Base-by-base conservation (phyloP, 192 early-diverging fungal species). In the Gigaspora rosea region DNA sequence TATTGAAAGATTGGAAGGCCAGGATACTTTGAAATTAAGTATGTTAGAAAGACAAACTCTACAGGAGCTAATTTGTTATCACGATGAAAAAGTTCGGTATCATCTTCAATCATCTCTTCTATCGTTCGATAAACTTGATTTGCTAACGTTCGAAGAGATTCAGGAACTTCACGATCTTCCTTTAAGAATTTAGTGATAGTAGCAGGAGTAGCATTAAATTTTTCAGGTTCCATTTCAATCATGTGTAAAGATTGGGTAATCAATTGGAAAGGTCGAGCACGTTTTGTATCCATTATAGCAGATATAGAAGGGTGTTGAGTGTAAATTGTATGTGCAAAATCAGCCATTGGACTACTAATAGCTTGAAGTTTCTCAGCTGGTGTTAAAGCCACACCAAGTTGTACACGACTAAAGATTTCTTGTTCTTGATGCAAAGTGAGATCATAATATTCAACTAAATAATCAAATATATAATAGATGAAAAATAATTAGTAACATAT, bases 341-440 rank as follows among this genome's bases (percentile, higher is more conserved):
- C 74, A n/a, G 73, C 66, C 66, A 78, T 63, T 57, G 77, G 77
- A 57, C 76, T 72, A 52, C 59, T 73, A 36, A 75, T 78, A 3
- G 80, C 80, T 33, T 71, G 68, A 32, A 80, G 52, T 51, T 78
- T 77, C 47, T 80, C 80, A 16, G 80, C 75, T 4, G 73, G 48
- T 13, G 80, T 80, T n/a, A 80, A 49, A 0, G 80, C 46, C 27
- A 78, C 68, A 11, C 80, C 80, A 8, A 80, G 18, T 66, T 80
- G 80, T 46, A 80, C 80, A 8, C 80, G 65, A 54, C 76, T 59
- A 52, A 80, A 80, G 12, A 80, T 80, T 59, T 80, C 80, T 75
- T 76, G 69, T 58, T 80, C 79, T 76, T 80, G 71, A 41, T 67
- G n/a, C 47, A 77, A 76, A 16, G 71, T 73, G 15, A 80, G 75